Conservation (phyloP, 1,284 basidiomycete genomes). For the Moesziomyces sp. region DNA sequence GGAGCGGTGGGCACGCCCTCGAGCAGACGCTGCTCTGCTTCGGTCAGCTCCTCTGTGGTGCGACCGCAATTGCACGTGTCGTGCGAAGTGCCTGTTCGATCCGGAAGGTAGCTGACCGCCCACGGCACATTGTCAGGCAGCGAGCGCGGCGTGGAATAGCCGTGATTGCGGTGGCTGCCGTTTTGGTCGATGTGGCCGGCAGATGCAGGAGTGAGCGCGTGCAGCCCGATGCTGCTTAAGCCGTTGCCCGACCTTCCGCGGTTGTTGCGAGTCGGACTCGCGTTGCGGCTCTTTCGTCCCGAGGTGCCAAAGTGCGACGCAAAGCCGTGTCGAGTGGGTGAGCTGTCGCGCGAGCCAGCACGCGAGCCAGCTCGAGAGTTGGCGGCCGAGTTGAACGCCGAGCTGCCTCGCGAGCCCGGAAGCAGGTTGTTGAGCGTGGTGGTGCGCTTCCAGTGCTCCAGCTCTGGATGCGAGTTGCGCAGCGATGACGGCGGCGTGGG, state of each 20-base stretch:
- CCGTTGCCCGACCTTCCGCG: slow-evolving; percentile 36
- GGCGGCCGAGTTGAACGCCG: slow-evolving; percentile 22
- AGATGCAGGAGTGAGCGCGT: slow-evolving; percentile 45
- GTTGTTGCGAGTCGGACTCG: slow-evolving; percentile 41
- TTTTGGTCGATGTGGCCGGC: slow-evolving; percentile 49
- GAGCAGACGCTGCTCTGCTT: slow-evolving; percentile 60
- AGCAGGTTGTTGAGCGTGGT: slow-evolving; percentile 53
- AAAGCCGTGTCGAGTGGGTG: slow-evolving; percentile 56
- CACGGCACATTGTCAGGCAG: slow-evolving; percentile 61
- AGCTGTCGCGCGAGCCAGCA: slow-evolving; percentile 47
- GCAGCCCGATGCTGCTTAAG: slow-evolving; percentile 40
- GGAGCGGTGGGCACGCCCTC: slow-evolving; percentile 65
- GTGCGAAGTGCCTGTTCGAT: slow-evolving; percentile 58
- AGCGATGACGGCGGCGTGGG: slow-evolving; percentile 42
- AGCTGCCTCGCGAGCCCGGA: slow-evolving; percentile 47
- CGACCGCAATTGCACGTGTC: slow-evolving; percentile 64
- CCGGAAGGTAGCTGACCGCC: slow-evolving; percentile 60
- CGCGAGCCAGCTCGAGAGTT: slow-evolving; percentile 45
- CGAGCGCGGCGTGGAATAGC: slow-evolving; percentile 51
- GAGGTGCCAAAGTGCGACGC: slow-evolving; percentile 34
- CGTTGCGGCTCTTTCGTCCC: slow-evolving; percentile 48
- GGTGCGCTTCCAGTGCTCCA: slow-evolving; percentile 58
- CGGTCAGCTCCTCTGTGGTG: slow-evolving; percentile 57
- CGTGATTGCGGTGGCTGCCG: slow-evolving; percentile 37
- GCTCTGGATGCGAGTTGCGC: slow-evolving; percentile 48